phyloP scores from a whole-genome alignment of 192 early-diverging fungal species.

The Podochytrium sp. region DNA sequence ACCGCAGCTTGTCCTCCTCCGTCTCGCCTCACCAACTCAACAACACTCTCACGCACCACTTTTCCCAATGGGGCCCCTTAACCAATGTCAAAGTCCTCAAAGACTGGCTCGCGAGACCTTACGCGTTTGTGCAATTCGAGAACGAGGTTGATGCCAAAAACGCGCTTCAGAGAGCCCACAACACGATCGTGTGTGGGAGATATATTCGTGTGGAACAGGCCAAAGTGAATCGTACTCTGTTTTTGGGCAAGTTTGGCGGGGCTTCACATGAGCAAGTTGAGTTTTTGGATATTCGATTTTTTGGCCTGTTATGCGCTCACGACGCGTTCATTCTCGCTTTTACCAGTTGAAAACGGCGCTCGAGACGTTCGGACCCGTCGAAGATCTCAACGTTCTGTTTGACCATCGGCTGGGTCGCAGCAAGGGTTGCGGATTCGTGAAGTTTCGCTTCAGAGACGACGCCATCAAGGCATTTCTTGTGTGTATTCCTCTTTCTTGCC shows the following conservation, averaged over 20 bases:
- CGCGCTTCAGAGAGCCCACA: conserved; percentile 68
- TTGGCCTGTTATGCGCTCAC: no score
- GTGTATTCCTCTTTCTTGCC: background rate
- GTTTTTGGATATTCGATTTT: no score
- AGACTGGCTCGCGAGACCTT: conserved; percentile 72
- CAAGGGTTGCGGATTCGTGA: conserved; percentile 70
- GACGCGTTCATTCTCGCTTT: background rate
- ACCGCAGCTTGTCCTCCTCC: conserved; percentile 55
- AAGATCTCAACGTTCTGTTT: conserved; percentile 63
- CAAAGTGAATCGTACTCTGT: conserved; percentile 75
- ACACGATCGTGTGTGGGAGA: conserved; percentile 66
- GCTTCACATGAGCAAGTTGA: conserved; percentile 9
- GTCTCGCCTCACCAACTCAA: conserved; percentile 56
- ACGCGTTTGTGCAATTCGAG: conserved; percentile 80
- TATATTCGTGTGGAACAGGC: conserved; percentile 78
- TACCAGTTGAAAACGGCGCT: conserved; percentile 44
- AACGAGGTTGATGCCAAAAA: conserved; percentile 54
- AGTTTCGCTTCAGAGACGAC: conserved; percentile 73
- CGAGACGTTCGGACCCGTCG: conserved; percentile 60
- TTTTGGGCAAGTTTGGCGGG: conserved; percentile 54
- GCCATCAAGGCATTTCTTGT: conserved; percentile 71
- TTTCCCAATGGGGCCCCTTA: conserved; percentile 65
- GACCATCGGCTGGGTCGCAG: conserved; percentile 41
- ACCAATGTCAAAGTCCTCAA: conserved; percentile 75
- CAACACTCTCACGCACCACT: conserved; percentile 59